A percentile compares a stretch with the other conserved stretches of the same genome.
Evolutionary conservation across 768 basidiomycete species (phyloP).

Genomic region (Auriculariales sp.): DNA sequence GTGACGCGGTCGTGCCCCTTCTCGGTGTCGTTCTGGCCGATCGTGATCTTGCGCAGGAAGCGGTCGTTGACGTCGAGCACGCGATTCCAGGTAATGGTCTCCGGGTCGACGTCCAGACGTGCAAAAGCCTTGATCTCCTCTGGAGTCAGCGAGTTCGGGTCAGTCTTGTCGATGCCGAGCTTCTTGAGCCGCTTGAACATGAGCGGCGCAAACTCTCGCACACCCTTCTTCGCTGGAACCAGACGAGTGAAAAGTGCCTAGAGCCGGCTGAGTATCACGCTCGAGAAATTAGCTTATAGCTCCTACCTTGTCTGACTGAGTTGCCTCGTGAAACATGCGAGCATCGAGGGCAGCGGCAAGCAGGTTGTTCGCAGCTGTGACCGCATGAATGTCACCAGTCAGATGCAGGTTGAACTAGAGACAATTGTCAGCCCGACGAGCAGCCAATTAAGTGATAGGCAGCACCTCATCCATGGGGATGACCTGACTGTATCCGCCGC

Average conservation of each 20-base stretch:
- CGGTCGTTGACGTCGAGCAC: slow-evolving; percentile 95
- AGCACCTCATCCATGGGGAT: slow-evolving; percentile 96
- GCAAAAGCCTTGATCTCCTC: slow-evolving; percentile 87
- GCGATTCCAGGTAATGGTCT: slow-evolving; percentile 95
- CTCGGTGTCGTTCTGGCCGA: slow-evolving; percentile 85
- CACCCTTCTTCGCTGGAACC: slow-evolving; percentile 86
- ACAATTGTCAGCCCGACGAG: not conserved
- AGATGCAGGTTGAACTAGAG: slow-evolving; percentile 83
- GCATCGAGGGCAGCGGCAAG: slow-evolving; percentile 94
- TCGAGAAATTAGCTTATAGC: not conserved
- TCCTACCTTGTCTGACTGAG: slow-evolving; percentile 77
- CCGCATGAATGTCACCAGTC: slow-evolving; percentile 96
- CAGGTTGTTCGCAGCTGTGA: slow-evolving; percentile 93
- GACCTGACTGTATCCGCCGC: slow-evolving; percentile 95
- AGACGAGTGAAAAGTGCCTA: slow-evolving; percentile 80
- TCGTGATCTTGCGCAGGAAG: slow-evolving; percentile 84
- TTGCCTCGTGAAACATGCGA: slow-evolving; percentile 94
- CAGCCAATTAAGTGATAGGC: slow-evolving; percentile 1
- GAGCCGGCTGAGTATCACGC: not conserved
- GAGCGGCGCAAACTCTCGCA: slow-evolving; percentile 85
- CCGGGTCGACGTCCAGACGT: slow-evolving; percentile 78
- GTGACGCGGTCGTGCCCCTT: slow-evolving; percentile 78
- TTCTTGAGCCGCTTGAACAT: slow-evolving; percentile 94
- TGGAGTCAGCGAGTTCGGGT: slow-evolving; percentile 82
- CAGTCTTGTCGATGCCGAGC: slow-evolving; percentile 86